Evolutionary conservation across 176 grass and related monocot species (phyloP), one percentile per base, ranked within the genome.

Genomic region (Themeda triandra): DNA sequence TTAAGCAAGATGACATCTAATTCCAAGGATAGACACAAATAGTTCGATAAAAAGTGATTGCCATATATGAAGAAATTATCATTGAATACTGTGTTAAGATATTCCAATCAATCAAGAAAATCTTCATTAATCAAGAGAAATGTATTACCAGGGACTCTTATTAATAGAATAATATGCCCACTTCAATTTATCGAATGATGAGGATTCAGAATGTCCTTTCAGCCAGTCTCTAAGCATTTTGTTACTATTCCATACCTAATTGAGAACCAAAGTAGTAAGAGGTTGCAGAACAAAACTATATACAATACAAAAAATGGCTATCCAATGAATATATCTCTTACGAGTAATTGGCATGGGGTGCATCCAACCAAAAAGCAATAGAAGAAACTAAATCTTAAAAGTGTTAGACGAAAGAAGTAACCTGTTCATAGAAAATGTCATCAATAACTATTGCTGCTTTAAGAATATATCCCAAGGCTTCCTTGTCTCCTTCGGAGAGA

Each of bases 81-180:
- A 63, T 65, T 53, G 5, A 82, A 46, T 9, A 73, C 7, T 49
- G 30, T 39, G 25, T 56, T 33, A 68, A 79, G 36, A 79, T 65
- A 89, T 63, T 59, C 41, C 75, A 86, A 53, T 54, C 6, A 66
- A 83, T 83, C 28, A 82, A 44, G 6, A 70, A 56, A 40, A 40
- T 33, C 39, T 49, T 76, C 45, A 78, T 33, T 27, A 62, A 62
- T 48, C 36, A 31, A 75, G 73, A 69, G 69, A 84, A 30, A 88
- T 66, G 33, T 73, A 79, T 95, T 93, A 98, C 95, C 95, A 98
- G 80, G 95, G 92, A 78, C 92, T 92, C 80, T 95, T 98, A 76
- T 98, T 98, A 85, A 98, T 98, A 53, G 91, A 90, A 91, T 90
- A 95, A 86, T 98, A 98, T 18, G 79, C 36, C 92, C 92, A 98